Evolutionary conservation across 805 yeast species (phyloP).

Genomic region (Pichia sporocuriosa): DNA sequence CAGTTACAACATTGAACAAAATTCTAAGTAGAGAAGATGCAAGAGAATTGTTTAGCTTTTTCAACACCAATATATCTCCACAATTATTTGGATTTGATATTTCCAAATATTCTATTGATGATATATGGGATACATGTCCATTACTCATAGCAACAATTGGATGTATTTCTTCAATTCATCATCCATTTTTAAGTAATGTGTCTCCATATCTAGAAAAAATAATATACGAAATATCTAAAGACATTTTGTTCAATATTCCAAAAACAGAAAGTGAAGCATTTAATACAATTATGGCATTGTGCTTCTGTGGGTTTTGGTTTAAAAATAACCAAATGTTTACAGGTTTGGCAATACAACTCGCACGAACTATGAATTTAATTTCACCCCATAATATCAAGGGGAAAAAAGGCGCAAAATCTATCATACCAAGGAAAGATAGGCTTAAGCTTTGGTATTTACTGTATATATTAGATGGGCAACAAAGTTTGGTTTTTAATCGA

Average conservation of each 20-base stretch:
- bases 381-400: slow-evolving; percentile 13
- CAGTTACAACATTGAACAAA: slow-evolving; percentile 13
- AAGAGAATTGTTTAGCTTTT: slow-evolving; percentile 42
- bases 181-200: slow-evolving; percentile 32
- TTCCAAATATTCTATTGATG: slow-evolving; percentile 40
- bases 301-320: slow-evolving; percentile 65
- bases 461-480: slow-evolving; percentile 63
- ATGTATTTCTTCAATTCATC: slow-evolving; percentile 57
- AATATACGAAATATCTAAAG: slow-evolving; percentile 26
- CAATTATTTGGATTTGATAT: slow-evolving; percentile 63
- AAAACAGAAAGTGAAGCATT: slow-evolving; percentile 43
- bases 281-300: slow-evolving; percentile 55
- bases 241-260: slow-evolving; percentile 30
- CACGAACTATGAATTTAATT: slow-evolving; percentile 46
- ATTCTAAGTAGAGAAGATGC: slow-evolving; percentile 30
- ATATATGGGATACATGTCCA: slow-evolving; percentile 50
- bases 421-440: slow-evolving; percentile 34
- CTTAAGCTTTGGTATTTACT: slow-evolving; percentile 61
- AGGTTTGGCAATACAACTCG: slow-evolving; percentile 61
- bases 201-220: slow-evolving; percentile 24
- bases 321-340: slow-evolving; percentile 59
- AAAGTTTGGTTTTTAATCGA: slow-evolving; percentile 52
- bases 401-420: slow-evolving; percentile 11
- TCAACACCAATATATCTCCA: slow-evolving; percentile 50
- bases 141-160: slow-evolving; percentile 53